phyloP scores from a whole-genome alignment of 1,139 yeast species.

The Yamadazyma triangularis region DNA sequence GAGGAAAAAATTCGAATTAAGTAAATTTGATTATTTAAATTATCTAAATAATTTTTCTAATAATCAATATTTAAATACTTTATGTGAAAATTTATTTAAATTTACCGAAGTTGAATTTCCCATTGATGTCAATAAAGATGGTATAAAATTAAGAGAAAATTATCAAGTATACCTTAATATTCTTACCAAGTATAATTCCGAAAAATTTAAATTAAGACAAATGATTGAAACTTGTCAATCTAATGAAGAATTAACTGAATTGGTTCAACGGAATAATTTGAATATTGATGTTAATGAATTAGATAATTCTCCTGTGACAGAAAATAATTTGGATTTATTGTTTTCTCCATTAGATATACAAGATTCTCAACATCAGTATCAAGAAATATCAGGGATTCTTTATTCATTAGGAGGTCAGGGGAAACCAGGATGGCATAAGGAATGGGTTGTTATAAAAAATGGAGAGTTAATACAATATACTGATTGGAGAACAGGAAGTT shows the following conservation, averaged over 20 bases:
- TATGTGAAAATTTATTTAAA: constrained; percentile 37
- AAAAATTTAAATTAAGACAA: constrained; percentile 40
- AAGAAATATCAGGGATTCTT: constrained; percentile 50
- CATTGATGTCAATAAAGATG: constrained; percentile 19
- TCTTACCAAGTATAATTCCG: constrained; percentile 38
- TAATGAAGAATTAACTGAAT: constrained; percentile 37
- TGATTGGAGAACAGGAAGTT: constrained; percentile 75
- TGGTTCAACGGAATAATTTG: constrained; percentile 27
- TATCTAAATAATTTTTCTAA: constrained; percentile 59
- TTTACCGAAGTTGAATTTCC: constrained; percentile 21
- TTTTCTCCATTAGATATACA: constrained; percentile 11
- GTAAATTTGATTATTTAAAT: constrained; percentile 68
- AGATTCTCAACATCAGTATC: neutral
- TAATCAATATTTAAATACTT: constrained; percentile 39
- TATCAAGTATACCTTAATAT: constrained; percentile 32
- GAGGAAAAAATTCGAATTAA: constrained; percentile 59
- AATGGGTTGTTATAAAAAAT: constrained; percentile 73
- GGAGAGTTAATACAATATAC: constrained; percentile 70
- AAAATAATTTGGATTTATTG: constrained; percentile 30
- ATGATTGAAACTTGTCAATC: constrained; percentile 39
- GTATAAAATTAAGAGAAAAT: constrained; percentile 21
- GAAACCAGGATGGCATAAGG: constrained; percentile 84
- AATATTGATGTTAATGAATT: constrained; percentile 13
- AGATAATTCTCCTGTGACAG: constrained; percentile 18
- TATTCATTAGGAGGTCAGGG: constrained; percentile 72